Percentiles rank a stretch among this genome's conserved stretches.
phyloP scores from a whole-genome alignment of 1,284 basidiomycete genomes.

The Microstroma glucosiphilum region DNA sequence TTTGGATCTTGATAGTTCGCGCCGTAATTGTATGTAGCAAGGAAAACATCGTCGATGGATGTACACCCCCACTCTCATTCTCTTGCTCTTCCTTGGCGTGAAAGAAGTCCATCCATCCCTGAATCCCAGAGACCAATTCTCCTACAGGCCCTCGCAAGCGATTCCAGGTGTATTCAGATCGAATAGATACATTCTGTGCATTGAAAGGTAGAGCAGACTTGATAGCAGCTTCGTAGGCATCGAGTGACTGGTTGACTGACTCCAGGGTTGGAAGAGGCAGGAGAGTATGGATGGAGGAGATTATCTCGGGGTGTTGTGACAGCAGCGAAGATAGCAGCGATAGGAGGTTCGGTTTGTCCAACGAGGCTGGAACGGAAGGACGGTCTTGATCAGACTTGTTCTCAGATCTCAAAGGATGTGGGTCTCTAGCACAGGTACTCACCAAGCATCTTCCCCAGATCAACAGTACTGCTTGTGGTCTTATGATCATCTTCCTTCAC shows the following conservation, averaged over 20 bases:
- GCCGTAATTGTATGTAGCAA: neutral
- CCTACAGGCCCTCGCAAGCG: neutral
- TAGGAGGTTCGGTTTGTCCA: conserved; percentile 2
- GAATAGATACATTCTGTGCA: neutral
- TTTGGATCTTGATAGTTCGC: conserved; percentile 3
- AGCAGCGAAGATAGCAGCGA: conserved; percentile 2
- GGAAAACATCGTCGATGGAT: conserved; percentile 1
- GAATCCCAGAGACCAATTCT: neutral
- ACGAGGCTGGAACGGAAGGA: neutral
- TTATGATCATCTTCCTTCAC: neutral
- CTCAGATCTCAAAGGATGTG: too few species aligned
- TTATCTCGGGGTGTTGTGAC: neutral
- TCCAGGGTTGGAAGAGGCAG: conserved; percentile 4
- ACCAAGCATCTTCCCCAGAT: conserved; percentile 5
- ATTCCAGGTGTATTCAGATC: conserved; percentile 6
- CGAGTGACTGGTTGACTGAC: conserved; percentile 7
- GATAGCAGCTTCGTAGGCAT: conserved; percentile 4
- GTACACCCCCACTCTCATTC: neutral
- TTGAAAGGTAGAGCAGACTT: neutral
- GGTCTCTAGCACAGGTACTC: too few species aligned
- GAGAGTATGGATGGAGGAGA: neutral
- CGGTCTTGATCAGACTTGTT: too few species aligned
- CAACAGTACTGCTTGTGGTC: neutral
- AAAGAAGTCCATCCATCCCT: conserved; percentile 7
- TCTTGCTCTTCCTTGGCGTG: conserved; percentile 1